Evolutionary conservation across 768 basidiomycete species (phyloP).

Genomic region (Podaxis sp.): DNA sequence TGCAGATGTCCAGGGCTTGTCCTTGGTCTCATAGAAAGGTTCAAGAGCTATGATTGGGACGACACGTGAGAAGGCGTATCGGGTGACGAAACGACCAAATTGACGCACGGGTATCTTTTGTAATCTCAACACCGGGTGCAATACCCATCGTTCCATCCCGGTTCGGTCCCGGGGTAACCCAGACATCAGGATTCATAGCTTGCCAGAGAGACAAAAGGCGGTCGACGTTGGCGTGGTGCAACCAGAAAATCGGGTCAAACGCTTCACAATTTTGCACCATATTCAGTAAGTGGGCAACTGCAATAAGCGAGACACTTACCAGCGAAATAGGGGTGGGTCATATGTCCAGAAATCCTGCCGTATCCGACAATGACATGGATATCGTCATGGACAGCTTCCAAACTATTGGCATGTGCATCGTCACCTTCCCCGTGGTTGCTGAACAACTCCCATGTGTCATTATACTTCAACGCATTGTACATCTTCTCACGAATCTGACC

Average conservation of each 20-base stretch:
- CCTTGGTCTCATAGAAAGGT: conserved; percentile 41
- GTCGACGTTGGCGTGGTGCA: conserved; percentile 50
- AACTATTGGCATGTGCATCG: conserved; percentile 35
- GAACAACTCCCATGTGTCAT: conserved; percentile 38
- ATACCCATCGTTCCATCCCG: conserved; percentile 32
- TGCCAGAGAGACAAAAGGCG: conserved; percentile 45
- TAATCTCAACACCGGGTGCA: conserved; percentile 22
- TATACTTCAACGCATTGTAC: conserved; percentile 31
- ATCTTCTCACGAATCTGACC: conserved; percentile 25
- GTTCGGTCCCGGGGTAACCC: conserved; percentile 29
- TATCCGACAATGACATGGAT: conserved; percentile 36
- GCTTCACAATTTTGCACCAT: conserved; percentile 21
- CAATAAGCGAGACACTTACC: conserved; percentile 22
- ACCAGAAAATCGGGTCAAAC: conserved; percentile 47
- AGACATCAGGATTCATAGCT: conserved; percentile 38
- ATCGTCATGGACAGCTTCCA: conserved; percentile 44
- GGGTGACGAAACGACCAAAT: neutral
- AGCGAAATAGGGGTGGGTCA: conserved; percentile 31
- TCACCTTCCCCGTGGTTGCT: conserved; percentile 38
- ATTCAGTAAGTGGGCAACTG: neutral
- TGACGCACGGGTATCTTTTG: conserved; percentile 28
- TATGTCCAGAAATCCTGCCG: conserved; percentile 27
- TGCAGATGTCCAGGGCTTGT: conserved; percentile 37
- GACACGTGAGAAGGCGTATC: neutral
- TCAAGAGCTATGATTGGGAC: conserved; percentile 30